phyloP scores from a whole-genome alignment of 129 eudicot species.

The Calendula officinalis region DNA sequence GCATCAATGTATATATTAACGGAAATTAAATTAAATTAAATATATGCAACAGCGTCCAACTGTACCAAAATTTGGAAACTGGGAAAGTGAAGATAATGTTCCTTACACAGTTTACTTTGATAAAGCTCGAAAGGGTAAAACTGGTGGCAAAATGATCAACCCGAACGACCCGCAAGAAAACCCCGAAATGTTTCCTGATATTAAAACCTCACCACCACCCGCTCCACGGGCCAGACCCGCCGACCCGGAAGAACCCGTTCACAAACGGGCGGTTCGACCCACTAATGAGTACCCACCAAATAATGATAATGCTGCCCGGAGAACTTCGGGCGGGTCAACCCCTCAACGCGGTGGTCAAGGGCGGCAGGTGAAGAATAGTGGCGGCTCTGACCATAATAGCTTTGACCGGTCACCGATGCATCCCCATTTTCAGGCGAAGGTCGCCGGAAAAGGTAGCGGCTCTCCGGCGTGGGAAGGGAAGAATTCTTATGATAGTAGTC shows the following conservation, averaged over 20 bases:
- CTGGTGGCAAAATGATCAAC: constrained; percentile 77
- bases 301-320: constrained; percentile 34
- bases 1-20: background rate
- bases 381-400: constrained; percentile 70
- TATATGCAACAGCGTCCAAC: constrained; percentile 48
- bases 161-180: constrained; percentile 91
- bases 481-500: constrained; percentile 59
- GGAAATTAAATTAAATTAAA: background rate
- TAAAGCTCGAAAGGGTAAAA: constrained; percentile 64
- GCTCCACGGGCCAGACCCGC: constrained; percentile 32
- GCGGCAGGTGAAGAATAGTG: constrained; percentile 48
- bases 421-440: constrained; percentile 59
- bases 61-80: constrained; percentile 89
- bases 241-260: constrained; percentile 41
- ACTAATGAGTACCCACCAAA: constrained; percentile 45
- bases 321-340: constrained; percentile 39
- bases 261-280: constrained; percentile 36
- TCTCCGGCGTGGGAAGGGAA: constrained; percentile 66
- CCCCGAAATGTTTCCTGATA: constrained; percentile 55
- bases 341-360: constrained; percentile 56
- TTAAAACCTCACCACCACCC: constrained; percentile 30
- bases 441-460: constrained; percentile 39
- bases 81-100: constrained; percentile 71
- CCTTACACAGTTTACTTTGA: constrained; percentile 86
- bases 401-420: constrained; percentile 77